phyloP scores from a whole-genome alignment of 495 filamentous ascomycete species.

The Bryoglossum gracile region DNA sequence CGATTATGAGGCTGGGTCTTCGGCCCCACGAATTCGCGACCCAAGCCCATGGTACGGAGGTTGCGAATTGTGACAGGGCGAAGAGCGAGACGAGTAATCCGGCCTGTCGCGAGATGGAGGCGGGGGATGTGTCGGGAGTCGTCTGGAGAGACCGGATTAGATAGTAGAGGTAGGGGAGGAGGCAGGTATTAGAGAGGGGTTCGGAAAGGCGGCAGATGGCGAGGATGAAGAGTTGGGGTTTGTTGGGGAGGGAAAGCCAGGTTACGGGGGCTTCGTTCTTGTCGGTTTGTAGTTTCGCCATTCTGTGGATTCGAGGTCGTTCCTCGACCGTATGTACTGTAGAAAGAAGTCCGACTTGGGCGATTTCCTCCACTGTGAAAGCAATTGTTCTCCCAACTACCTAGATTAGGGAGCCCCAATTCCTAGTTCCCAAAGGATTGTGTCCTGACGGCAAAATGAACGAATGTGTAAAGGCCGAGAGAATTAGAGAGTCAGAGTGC shows the following conservation, averaged over 20 bases:
- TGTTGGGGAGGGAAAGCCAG: slow-evolving; percentile 34
- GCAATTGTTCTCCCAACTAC: too few relatives aligned
- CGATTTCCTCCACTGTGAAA: too few relatives aligned
- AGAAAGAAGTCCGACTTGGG: too few relatives aligned
- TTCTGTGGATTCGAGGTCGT: too few relatives aligned
- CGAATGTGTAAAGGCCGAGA: too few relatives aligned
- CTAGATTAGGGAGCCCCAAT: too few relatives aligned
- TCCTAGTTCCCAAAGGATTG: too few relatives aligned
- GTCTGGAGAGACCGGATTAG: slow-evolving; percentile 44
- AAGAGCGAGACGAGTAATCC: slow-evolving; percentile 40
- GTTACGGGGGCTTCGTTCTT: slow-evolving; percentile 21
- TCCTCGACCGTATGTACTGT: too few relatives aligned
- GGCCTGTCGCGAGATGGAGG: slow-evolving; percentile 17
- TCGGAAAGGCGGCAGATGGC: slow-evolving; percentile 42
- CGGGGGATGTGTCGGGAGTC: slow-evolving; percentile 12
- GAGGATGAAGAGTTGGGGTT: slow-evolving; percentile 41
- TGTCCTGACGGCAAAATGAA: too few relatives aligned
- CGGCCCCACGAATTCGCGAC: slow-evolving; percentile 65
- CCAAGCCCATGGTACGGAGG: slow-evolving; percentile 68
- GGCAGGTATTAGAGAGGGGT: slow-evolving; percentile 31
- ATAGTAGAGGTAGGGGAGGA: slow-evolving; percentile 51
- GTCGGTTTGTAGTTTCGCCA: too few relatives aligned
- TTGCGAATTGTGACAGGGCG: slow-evolving; percentile 62
- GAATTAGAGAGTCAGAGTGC: too few relatives aligned
- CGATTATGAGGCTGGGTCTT: slow-evolving; percentile 66